Conservation (phyloP, 2,329 filamentous ascomycete species). For the Chalaropsis ovoidea region DNA sequence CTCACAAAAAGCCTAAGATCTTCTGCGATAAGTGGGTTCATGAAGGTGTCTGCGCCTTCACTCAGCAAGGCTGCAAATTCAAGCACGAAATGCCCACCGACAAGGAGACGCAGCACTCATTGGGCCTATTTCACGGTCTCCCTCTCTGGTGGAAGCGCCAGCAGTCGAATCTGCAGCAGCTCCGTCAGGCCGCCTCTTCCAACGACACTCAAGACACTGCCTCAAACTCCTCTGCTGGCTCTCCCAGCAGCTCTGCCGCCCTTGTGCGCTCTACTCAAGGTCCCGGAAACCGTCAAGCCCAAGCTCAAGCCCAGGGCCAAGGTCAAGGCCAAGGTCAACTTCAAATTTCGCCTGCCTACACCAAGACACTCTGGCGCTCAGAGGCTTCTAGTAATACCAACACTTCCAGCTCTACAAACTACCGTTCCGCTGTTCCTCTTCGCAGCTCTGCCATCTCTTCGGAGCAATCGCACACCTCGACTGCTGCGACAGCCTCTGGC, state of each 20-base stretch:
- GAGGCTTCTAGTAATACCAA: constrained; percentile 7
- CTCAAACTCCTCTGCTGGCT: neutral
- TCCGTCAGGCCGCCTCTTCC: constrained; percentile 6
- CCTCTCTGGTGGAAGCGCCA: constrained; percentile 48
- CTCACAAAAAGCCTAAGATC: constrained; percentile 46
- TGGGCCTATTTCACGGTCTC: constrained; percentile 61
- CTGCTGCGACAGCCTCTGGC: neutral
- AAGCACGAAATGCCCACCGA: constrained; percentile 83
- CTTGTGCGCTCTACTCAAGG: neutral
- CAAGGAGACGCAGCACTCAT: constrained; percentile 50
- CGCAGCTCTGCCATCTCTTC: neutral
- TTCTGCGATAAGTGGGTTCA: constrained; percentile 89
- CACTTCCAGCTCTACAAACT: neutral
- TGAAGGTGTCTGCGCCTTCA: constrained; percentile 73
- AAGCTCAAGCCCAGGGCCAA: neutral
- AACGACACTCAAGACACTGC: neutral
- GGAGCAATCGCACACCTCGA: neutral
- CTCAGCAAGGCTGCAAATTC: constrained; percentile 75
- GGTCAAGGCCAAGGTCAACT: neutral
- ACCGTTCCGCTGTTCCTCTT: neutral
- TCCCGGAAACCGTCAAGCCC: constrained; percentile 2
- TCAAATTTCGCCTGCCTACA: constrained; percentile 18
- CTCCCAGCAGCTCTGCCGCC: neutral
- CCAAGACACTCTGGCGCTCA: constrained; percentile 5
- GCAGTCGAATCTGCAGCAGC: constrained; percentile 18